Evolutionary conservation across 768 basidiomycete genomes (phyloP), one percentile per base, ranked within the genome.

Genomic region (Lyophyllum semitale): DNA sequence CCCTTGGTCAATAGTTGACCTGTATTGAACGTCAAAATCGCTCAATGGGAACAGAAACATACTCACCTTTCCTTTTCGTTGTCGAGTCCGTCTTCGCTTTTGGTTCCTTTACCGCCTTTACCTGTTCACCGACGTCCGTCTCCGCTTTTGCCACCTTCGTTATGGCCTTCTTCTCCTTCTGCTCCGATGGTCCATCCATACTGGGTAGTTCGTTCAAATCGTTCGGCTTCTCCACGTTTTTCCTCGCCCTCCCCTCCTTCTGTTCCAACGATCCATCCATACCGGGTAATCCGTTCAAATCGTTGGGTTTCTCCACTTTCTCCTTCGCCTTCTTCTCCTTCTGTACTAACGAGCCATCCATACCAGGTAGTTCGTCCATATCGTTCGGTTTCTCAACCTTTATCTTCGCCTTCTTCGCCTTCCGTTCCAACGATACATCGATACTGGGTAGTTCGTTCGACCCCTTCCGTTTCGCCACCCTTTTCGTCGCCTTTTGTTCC

Each of bases 1-100:
- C 60, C 58, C 20, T 45, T 45, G n/a, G 30, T 43, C 26, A 27
- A 26, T 47, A 8, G 18, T 43, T 47, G 57, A 30, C 35, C 60
- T 61, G 11, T 17, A 44, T 3, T 15, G 27, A 37, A 33, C n/a
- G 3, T 35, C 26, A 45, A 40, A 5, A 40, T 20, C 6, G 2
- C 6, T 9, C 8, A 8, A 42, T 17, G n/a, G 41, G 13, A 29
- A 2, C 11, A 25, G n/a, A 27, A 17, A 42, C 9, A 13, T 9
- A 51, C 54, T 51, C 48, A 53, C 57, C 45, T 37, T 54, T 54
- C 17, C 29, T 44, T n/a, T 22, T 44, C 13, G 45, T 30, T 13
- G 45, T 38, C 1, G 32, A 38, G n/a, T 33, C 40, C 25, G 17
- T 8, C 44, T 54, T 38, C 43, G 23, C 22, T 30, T 55, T 55